These are phyloP conservation scores for Vitis amurensis DNA, from an alignment of 164 flowering plant genomes.

Conservation along the genomic window DNA sequence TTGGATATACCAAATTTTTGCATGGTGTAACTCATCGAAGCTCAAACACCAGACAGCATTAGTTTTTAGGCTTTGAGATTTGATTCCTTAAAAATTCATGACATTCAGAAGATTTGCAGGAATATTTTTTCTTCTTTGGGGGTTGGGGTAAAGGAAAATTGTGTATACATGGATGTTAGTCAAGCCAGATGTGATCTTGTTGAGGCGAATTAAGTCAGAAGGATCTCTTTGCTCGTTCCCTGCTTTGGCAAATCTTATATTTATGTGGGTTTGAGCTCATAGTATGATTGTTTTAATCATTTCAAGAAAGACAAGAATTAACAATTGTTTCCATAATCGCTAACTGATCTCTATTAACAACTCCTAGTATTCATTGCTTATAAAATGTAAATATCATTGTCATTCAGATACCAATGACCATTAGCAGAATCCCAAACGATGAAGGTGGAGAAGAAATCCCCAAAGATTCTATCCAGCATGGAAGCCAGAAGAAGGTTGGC, in stretches of 20 bases:
- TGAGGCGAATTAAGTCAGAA: not conserved
- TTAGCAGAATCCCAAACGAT: too few relatives aligned
- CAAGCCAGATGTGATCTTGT: slow-evolving; percentile 4
- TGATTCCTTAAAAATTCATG: slow-evolving; percentile 9
- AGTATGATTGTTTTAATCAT: not conserved
- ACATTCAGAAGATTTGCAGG: slow-evolving; percentile 6
- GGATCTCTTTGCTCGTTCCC: slow-evolving; percentile 2
- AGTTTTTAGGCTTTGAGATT: slow-evolving; percentile 19
- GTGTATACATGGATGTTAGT: slow-evolving; percentile 25
- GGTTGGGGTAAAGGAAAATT: slow-evolving; percentile 9
- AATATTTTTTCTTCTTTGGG: slow-evolving; percentile 1
- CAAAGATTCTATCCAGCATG: too few relatives aligned
- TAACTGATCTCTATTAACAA: too few relatives aligned
- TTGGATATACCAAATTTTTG: slow-evolving; percentile 64
- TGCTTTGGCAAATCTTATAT: slow-evolving; percentile 7
- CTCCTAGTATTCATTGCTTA: too few relatives aligned
- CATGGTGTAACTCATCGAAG: slow-evolving; percentile 66
- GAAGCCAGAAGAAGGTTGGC: too few relatives aligned
- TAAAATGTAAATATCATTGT: too few relatives aligned
- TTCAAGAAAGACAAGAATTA: too few relatives aligned
- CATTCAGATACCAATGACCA: too few relatives aligned
- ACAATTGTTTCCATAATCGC: too few relatives aligned
- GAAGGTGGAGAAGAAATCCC: too few relatives aligned
- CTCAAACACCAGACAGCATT: slow-evolving; percentile 51
- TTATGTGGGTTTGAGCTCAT: slow-evolving; percentile 1